These are phyloP conservation scores for Amanita muscaria DNA, from an alignment of 768 basidiomycete species.

Conservation along the genomic window DNA sequence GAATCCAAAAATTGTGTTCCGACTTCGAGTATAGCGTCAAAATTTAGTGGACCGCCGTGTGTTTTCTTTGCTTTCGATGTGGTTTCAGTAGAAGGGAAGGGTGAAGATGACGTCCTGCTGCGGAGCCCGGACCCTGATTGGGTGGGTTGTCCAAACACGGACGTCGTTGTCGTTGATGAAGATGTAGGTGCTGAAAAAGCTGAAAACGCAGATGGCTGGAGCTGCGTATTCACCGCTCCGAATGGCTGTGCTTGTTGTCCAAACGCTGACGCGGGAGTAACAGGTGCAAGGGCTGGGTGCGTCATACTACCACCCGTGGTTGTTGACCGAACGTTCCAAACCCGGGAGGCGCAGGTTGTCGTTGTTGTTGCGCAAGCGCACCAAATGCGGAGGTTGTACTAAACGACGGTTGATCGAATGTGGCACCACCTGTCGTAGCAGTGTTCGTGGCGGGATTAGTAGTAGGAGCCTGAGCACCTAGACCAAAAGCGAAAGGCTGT, in stretches of 20 bases:
- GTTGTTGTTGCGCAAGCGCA: conserved; percentile 5
- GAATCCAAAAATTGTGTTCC: background rate
- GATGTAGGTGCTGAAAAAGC: conserved; percentile 14
- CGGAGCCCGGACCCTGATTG: background rate
- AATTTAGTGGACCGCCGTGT: conserved; percentile 4
- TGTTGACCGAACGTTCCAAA: too few species aligned
- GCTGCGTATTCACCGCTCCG: conserved; percentile 13
- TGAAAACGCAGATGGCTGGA: conserved; percentile 13
- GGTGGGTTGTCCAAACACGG: too few species aligned
- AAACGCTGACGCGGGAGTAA: conserved; percentile 13
- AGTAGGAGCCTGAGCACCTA: too few species aligned
- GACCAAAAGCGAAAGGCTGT: conserved; percentile 37
- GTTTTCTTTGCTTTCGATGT: background rate
- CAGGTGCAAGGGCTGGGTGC: too few species aligned
- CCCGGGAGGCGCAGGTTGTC: too few species aligned
- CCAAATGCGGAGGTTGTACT: conserved; percentile 5
- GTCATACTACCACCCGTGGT: too few species aligned
- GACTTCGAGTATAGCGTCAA: background rate
- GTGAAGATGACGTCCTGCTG: conserved; percentile 13
- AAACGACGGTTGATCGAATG: conserved; percentile 17
- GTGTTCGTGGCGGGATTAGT: conserved; percentile 19
- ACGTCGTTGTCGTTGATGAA: too few species aligned
- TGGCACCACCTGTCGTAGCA: conserved; percentile 16
- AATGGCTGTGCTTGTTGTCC: conserved; percentile 16
- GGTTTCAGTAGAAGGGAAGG: background rate